Base-by-base conservation (phyloP, 2,329 filamentous ascomycete species). In the Alternaria arborescens region DNA sequence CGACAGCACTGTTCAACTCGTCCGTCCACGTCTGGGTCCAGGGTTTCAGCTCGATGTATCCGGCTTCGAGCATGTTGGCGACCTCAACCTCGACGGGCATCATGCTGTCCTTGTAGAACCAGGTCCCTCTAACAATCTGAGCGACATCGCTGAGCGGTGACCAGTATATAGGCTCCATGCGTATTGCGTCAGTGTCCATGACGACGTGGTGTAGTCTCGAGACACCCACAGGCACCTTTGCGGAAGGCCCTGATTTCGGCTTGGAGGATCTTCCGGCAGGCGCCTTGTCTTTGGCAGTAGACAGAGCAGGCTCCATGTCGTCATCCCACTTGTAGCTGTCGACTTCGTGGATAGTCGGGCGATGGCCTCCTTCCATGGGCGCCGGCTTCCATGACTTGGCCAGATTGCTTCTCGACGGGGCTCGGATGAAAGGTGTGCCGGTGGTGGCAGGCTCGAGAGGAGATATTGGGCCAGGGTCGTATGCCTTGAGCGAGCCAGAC, bases 81-180 rank as follows among this genome's bases (percentile, higher is more conserved):
- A 97, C 90, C 16, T 88, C 82, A 1, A 92, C 87, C 64, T 97
- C 92, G 6, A 99, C 87, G 0, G 95, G 95, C 60, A 92, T 83
- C 93, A 98, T 97, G 1, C 91, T 94, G 73, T 97, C 94, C 81
- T 91, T 91, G 79, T 98, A 98, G 77, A 99, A 99, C 95, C 95
- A 99, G 0, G 94, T 98, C 1, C 91, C 93, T 66, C 95, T 86
- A 58, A 91, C 85, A 2, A 98, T 93, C 36, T 89, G 84, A 7
- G 92, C 90, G 32, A 96, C 87, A 72, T 98, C 95, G 71, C 97
- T 93, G 32, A 98, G 86, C 8, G 95, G 94, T 18, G 91, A 94
- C 95, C 95, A 99, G 76, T 99, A 99, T 61, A 98, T 97, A 0
- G 95, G 95, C 77, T 94, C 92, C 93, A 99, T 97, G 72, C 92